Evolutionary conservation across 192 early-diverging fungal genomes (phyloP), one percentile per base, ranked within the genome.

Genomic region (Backusella luteola): DNA sequence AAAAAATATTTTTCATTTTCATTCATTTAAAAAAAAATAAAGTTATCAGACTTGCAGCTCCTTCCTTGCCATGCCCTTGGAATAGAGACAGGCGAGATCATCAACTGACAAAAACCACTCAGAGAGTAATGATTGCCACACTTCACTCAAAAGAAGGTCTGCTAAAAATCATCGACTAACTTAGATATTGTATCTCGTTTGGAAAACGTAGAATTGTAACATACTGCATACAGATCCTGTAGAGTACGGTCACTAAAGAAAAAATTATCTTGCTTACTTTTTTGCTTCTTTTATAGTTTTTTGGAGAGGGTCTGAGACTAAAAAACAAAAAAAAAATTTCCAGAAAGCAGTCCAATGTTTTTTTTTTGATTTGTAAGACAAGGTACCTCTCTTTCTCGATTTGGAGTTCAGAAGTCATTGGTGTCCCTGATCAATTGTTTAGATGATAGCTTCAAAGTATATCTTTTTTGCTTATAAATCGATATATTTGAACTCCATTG

Each of bases 171-270:
- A 77, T 77, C 76, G 71, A 77, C 76, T 77, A 77, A 69, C 76
- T 77, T 77, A 53, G 69, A 29, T 35, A 72, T 39, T 66, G 67
- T 69, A 69, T 77, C 76, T 77, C 71, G 76, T 77, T 77, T 77
- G 32, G 53, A 77, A 77, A 77, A 77, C 76, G 70, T 77, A 72
- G 69, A 77, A 77, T 69, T 70, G 76, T 72, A 59, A 77, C 69
- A 69, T 77, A 77, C 76, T 77, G 76, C 53, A 77, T 77, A 77
- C 76, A 77, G 70, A 77, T 77, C 76, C 76, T 77, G 76, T 77
- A 77, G 76, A 77, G 76, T 77, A 77, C 76, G 76, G 76, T 77
- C 76, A 77, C 76, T 77, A 77, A 77, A 72, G 76, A 72, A 77
- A 77, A 77, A 77, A 73, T 34, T 21, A 1, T 5, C 1, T 69